Conservation (phyloP, 805 yeast species). For the Wickerhamomyces tratensis region DNA sequence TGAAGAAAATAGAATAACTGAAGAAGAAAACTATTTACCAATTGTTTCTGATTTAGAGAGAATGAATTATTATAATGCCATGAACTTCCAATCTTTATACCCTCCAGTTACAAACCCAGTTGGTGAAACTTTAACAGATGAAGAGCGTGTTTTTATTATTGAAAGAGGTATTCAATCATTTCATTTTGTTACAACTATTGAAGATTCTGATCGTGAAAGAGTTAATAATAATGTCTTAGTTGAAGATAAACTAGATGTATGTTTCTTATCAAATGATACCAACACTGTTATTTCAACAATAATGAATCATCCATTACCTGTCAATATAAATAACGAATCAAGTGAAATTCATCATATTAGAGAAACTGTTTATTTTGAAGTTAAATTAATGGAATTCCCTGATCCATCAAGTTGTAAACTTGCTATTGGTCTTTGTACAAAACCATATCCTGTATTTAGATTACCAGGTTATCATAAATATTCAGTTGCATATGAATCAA, state of each 20-base stretch:
- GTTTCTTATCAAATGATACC: slow-evolving; percentile 17
- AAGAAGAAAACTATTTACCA: slow-evolving; percentile 33
- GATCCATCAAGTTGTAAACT: slow-evolving; percentile 35
- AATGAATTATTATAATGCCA: slow-evolving; percentile 30
- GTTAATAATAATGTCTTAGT: slow-evolving; percentile 51
- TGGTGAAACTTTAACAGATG: slow-evolving; percentile 49
- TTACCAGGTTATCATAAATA: slow-evolving; percentile 66
- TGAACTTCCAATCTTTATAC: slow-evolving; percentile 23
- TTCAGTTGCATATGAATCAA: slow-evolving; percentile 64
- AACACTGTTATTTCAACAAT: slow-evolving; percentile 17
- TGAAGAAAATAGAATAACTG: slow-evolving; percentile 52
- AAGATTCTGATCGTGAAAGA: slow-evolving; percentile 28
- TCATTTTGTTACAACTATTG: slow-evolving; percentile 22
- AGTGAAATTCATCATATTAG: slow-evolving; percentile 10
- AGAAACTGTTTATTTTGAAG: slow-evolving; percentile 48
- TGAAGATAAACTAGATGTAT: slow-evolving; percentile 48
- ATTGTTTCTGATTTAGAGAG: slow-evolving; percentile 30
- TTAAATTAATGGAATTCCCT: slow-evolving; percentile 33
- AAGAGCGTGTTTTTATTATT: slow-evolving; percentile 56
- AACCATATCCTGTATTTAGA: slow-evolving; percentile 67
- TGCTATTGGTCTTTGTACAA: slow-evolving; percentile 58
- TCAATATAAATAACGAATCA: neutral
- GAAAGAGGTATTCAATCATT: slow-evolving; percentile 82
- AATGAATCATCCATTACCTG: slow-evolving; percentile 38
- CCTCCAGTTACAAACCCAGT: slow-evolving; percentile 35